Evolutionary conservation across 2,329 filamentous ascomycete species (phyloP).

Genomic region (Venturia pyrina): DNA sequence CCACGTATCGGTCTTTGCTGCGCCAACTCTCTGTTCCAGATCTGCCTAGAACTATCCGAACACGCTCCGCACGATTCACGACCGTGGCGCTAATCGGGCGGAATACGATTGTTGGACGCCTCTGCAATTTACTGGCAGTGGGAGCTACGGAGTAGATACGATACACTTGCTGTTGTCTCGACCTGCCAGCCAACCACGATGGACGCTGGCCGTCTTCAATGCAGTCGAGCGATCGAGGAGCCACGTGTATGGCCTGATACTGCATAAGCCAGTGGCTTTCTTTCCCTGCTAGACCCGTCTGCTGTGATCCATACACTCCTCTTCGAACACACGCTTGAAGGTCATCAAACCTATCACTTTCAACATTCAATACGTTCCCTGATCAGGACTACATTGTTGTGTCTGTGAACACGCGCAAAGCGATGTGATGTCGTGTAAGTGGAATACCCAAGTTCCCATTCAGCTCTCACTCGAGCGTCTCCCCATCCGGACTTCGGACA

Average conservation of each 20-base stretch:
- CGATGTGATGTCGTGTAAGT: no score
- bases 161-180: neutral
- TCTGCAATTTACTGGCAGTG: neutral
- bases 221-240: neutral
- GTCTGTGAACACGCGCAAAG: no score
- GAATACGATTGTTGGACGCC: neutral
- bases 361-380: neutral
- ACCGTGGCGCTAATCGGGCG: neutral
- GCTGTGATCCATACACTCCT: neutral
- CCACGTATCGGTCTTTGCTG: neutral
- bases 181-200: neutral
- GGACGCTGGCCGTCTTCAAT: neutral
- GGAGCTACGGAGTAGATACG: no score
- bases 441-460: no score
- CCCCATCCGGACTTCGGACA: no score
- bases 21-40: neutral
- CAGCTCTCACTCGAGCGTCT: no score
- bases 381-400: no score
- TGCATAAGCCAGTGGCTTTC: neutral
- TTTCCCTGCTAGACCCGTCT: neutral
- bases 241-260: slow-evolving; percentile 1
- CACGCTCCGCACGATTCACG: neutral
- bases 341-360: neutral
- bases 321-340: no score
- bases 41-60: neutral